Evolutionary conservation across 169 alveolate species (phyloP).

Genomic region (Plasmodium vivax): DNA sequence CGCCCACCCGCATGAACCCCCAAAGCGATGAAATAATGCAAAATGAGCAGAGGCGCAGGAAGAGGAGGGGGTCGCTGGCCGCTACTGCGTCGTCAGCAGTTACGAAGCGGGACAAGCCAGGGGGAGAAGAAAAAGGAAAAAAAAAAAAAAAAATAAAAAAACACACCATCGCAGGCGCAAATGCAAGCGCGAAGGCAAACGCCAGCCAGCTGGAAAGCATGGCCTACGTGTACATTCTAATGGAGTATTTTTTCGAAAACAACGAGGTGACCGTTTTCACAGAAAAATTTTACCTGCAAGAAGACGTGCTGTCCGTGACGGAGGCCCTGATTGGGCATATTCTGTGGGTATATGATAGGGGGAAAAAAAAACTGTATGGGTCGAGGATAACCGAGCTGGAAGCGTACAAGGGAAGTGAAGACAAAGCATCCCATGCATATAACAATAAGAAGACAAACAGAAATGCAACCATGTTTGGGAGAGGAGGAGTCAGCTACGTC

Average conservation of each 20-base stretch:
- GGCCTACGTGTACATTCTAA: conserved; percentile 30
- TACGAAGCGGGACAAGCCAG: background rate
- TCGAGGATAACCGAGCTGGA: conserved; percentile 72
- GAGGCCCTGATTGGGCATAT: conserved; percentile 53
- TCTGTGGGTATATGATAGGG: conserved; percentile 32
- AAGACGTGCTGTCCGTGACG: conserved; percentile 33
- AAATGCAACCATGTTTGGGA: conserved; percentile 59
- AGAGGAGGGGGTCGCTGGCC: background rate
- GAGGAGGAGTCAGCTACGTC: conserved; percentile 77
- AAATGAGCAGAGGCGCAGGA: background rate
- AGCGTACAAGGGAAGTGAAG: conserved; percentile 74
- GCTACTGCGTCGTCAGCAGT: background rate
- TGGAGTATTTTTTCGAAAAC: conserved; percentile 51
- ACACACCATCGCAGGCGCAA: too few relatives aligned
- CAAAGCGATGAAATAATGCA: background rate
- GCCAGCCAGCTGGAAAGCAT: background rate
- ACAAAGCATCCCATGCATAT: conserved; percentile 78
- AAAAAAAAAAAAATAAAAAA: background rate
- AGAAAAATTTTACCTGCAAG: conserved; percentile 54
- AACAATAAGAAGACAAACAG: conserved; percentile 72
- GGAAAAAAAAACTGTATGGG: conserved; percentile 40
- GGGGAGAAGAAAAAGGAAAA: background rate
- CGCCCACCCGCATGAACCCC: background rate
- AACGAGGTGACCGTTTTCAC: conserved; percentile 16
- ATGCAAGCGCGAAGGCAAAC: too few relatives aligned